Conservation (phyloP, 2,329 filamentous ascomycete species). For the Xylariaceae sp. region DNA sequence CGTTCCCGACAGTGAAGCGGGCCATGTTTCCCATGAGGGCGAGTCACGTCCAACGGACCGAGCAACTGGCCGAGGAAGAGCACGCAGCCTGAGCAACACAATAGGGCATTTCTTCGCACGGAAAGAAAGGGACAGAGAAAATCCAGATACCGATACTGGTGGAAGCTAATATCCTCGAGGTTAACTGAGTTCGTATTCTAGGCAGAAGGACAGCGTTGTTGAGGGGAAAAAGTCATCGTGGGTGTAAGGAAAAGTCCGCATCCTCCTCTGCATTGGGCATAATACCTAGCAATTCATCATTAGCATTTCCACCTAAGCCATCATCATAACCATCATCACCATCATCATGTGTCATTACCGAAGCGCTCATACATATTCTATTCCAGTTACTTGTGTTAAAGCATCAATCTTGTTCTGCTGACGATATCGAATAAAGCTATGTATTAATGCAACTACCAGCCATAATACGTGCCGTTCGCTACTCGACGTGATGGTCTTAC, state of each 20-base stretch:
- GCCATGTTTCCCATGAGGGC: constrained; percentile 21
- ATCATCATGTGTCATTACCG: constrained; percentile 1
- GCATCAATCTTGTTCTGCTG: constrained; percentile 2
- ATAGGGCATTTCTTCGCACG: constrained; percentile 35
- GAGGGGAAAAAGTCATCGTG: neutral
- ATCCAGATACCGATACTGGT: constrained; percentile 28
- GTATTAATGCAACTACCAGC: constrained; percentile 11
- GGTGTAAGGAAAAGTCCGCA: constrained; percentile 3
- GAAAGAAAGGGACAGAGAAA: constrained; percentile 27
- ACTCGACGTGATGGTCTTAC: neutral
- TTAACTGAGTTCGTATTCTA: constrained; percentile 9
- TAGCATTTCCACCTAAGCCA: constrained; percentile 16
- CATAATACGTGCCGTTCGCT: neutral
- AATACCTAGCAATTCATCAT: constrained; percentile 25
- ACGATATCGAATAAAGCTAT: constrained; percentile 11
- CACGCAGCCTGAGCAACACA: constrained; percentile 38
- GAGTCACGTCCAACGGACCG: constrained; percentile 11
- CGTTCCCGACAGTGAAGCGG: constrained; percentile 15
- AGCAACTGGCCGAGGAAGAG: constrained; percentile 30
- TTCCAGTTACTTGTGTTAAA: constrained; percentile 10
- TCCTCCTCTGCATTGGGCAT: constrained; percentile 28
- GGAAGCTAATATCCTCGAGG: constrained; percentile 15
- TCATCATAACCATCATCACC: too few relatives aligned
- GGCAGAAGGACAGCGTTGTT: constrained; percentile 5
- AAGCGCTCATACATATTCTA: constrained; percentile 12